Evolutionary conservation across 2,329 filamentous ascomycete genomes (phyloP).

Genomic region (Monosporascus ibericus): DNA sequence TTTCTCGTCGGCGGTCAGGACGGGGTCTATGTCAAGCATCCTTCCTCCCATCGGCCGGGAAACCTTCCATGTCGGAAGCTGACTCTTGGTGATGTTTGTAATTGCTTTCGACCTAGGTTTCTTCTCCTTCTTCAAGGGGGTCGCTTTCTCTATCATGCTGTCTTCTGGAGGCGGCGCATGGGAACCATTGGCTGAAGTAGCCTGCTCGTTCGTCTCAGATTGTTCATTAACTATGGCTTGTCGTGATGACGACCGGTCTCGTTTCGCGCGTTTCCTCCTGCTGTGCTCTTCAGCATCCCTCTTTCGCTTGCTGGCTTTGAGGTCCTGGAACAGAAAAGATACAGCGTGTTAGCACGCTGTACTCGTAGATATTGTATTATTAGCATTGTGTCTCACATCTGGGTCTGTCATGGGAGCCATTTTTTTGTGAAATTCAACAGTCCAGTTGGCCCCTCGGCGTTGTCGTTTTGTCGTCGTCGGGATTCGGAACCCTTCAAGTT

Average conservation of each 20-base stretch:
- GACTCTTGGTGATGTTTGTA: neutral
- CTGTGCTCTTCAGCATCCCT: constrained; percentile 36
- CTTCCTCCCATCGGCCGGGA: constrained; percentile 60
- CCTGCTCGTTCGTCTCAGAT: neutral
- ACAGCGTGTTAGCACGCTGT: neutral
- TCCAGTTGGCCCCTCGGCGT: no score
- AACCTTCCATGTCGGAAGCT: constrained; percentile 43
- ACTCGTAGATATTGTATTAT: constrained; percentile 1
- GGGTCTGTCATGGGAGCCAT: constrained; percentile 20
- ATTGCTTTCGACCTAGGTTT: constrained; percentile 1
- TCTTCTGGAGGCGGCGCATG: constrained; percentile 1
- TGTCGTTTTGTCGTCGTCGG: no score
- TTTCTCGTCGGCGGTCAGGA: constrained; percentile 55
- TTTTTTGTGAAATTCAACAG: no score
- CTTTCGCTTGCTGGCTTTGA: constrained; percentile 41
- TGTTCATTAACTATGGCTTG: constrained; percentile 7
- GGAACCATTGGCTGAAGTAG: constrained; percentile 9
- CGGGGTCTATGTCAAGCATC: constrained; percentile 59
- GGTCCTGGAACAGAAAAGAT: constrained; percentile 18
- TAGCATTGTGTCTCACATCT: constrained; percentile 17
- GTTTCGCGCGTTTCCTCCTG: constrained; percentile 35
- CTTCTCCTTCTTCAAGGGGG: constrained; percentile 9
- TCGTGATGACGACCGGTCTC: constrained; percentile 16
- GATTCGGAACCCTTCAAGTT: no score
- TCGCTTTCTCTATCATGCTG: neutral